Evolutionary conservation across 2,329 filamentous ascomycete genomes (phyloP).

Genomic region (Emmonsiellopsis sp.): DNA sequence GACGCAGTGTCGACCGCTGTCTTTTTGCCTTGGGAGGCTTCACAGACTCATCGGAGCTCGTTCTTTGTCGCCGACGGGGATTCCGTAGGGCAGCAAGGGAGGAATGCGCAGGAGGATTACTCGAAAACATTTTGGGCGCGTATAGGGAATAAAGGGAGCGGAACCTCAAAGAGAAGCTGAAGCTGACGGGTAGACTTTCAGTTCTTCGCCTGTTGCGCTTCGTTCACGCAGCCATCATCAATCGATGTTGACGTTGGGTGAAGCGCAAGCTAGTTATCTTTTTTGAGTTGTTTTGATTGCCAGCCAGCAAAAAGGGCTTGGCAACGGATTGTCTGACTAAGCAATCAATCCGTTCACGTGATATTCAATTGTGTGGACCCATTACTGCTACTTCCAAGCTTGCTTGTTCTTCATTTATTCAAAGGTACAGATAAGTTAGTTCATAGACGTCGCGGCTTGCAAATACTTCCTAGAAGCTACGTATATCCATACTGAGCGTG

Average conservation of each 20-base stretch:
- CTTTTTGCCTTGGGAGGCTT: constrained; percentile 39
- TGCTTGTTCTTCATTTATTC: too few species aligned
- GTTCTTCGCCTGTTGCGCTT: neutral
- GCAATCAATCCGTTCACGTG: too few species aligned
- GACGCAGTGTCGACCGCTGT: constrained; percentile 35
- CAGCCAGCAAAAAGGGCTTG: neutral
- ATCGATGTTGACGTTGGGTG: neutral
- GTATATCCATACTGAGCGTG: too few species aligned
- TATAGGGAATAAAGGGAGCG: neutral
- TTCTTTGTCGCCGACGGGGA: constrained; percentile 31
- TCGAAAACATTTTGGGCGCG: constrained; percentile 28
- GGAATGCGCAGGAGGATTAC: constrained; percentile 18
- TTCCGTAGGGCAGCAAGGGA: constrained; percentile 18
- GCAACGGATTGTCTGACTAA: neutral
- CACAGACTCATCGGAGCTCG: constrained; percentile 36
- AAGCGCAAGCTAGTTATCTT: neutral
- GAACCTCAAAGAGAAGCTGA: neutral
- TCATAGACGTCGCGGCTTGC: too few species aligned
- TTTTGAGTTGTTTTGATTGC: neutral
- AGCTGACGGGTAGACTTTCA: neutral
- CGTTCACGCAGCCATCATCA: neutral
- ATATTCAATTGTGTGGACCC: too few species aligned
- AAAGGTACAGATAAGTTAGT: too few species aligned
- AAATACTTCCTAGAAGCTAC: too few species aligned
- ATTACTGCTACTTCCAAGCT: too few species aligned